A percentile compares a stretch with the other conserved stretches of the same genome.
Conservation (phyloP, 2,329 filamentous ascomycete genomes). For the Aspergillus glaucus region DNA sequence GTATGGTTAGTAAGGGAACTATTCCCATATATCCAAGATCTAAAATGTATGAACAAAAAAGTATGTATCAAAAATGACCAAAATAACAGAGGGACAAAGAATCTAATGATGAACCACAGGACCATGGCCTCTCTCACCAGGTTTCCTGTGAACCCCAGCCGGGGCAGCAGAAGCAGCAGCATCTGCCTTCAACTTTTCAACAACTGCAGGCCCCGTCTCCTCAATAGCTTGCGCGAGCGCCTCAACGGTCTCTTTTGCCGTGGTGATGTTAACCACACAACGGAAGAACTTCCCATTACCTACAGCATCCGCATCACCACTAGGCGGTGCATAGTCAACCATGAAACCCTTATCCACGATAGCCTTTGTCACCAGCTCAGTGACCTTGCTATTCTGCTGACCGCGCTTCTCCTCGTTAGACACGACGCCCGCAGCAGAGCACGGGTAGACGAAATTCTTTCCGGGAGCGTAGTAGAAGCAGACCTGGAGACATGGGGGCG, state of each 20-base stretch:
- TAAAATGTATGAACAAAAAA: not conserved
- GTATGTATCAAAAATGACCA: not conserved
- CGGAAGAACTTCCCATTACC: constrained; percentile 60
- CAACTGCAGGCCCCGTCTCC: constrained; percentile 35
- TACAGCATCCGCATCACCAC: constrained; percentile 43
- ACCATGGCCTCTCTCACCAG: constrained; percentile 29
- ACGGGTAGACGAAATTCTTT: constrained; percentile 42
- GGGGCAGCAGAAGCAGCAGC: constrained; percentile 3
- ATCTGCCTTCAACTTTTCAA: constrained; percentile 22
- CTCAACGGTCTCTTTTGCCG: constrained; percentile 54
- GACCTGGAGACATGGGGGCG: constrained; percentile 83
- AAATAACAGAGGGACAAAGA: not conserved
- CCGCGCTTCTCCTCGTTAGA: constrained; percentile 30
- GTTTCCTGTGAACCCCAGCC: constrained; percentile 14
- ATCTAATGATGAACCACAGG: constrained; percentile 23
- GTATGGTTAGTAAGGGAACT: too few relatives aligned
- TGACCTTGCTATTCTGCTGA: constrained; percentile 50
- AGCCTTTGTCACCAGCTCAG: constrained; percentile 48
- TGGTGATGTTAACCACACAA: constrained; percentile 61
- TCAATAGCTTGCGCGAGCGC: constrained; percentile 56
- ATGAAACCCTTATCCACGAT: constrained; percentile 60
- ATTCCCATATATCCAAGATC: not conserved
- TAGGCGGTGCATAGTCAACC: constrained; percentile 58
- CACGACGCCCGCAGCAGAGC: constrained; percentile 14
- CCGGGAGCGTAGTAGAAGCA: constrained; percentile 80